These are phyloP conservation scores for Austroboletus festivus DNA, from an alignment of 768 basidiomycete genomes.

Conservation along the genomic window DNA sequence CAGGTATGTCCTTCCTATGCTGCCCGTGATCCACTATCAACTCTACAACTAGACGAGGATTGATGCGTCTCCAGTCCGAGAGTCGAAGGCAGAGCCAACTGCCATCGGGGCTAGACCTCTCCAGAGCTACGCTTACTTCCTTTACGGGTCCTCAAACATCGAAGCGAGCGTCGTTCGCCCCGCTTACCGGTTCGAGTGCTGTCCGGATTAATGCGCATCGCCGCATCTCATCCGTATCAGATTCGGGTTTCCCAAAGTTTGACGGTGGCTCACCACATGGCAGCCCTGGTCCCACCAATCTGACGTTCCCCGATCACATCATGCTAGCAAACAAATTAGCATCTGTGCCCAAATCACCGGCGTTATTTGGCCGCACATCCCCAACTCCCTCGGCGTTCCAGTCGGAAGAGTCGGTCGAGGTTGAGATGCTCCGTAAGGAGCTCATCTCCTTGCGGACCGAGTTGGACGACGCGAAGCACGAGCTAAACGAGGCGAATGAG, in stretches of 20 bases:
- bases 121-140: conserved; percentile 43
- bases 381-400: conserved; percentile 39
- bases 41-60: conserved; percentile 55
- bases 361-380: conserved; percentile 50
- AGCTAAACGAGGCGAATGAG: conserved; percentile 75
- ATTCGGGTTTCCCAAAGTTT: conserved; percentile 42
- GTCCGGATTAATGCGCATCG: conserved; percentile 52
- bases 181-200: conserved; percentile 55
- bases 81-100: conserved; percentile 59
- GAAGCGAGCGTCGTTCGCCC: conserved; percentile 75
- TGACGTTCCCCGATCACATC: conserved; percentile 33
- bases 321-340: conserved; percentile 18
- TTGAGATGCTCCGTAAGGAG: conserved; percentile 61
- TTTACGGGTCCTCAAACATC: conserved; percentile 47
- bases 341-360: conserved; percentile 40
- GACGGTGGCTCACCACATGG: conserved; percentile 31
- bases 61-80: conserved; percentile 85
- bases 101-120: conserved; percentile 51
- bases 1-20: conserved; percentile 45
- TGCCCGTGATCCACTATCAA: conserved; percentile 4
- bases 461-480: conserved; percentile 60
- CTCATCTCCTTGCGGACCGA: conserved; percentile 52
- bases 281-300: conserved; percentile 36
- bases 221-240: conserved; percentile 74
- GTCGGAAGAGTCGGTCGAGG: conserved; percentile 38